Percentiles rank a stretch among this genome's conserved stretches.
Conservation (phyloP, 139 green algal species). For the Klebsormidium nitens region DNA sequence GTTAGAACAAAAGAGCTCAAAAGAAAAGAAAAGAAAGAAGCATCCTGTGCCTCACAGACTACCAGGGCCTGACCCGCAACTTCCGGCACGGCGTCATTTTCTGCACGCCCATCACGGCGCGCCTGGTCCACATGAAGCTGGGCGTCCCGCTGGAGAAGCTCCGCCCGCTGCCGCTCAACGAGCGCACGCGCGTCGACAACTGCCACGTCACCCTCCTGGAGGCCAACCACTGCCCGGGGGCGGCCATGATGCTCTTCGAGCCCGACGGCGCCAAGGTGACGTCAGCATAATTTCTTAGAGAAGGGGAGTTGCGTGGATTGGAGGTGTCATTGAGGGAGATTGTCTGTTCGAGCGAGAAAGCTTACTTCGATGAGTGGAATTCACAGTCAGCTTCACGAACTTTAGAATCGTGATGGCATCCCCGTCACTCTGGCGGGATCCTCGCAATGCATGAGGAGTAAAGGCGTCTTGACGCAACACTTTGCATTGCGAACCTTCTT, state of each 20-base stretch:
- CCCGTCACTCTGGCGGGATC: not conserved
- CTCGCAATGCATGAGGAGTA: not conserved
- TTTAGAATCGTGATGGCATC: too few species aligned
- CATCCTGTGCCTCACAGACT: constrained; percentile 24
- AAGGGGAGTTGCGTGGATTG: not conserved
- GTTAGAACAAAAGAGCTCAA: too few species aligned
- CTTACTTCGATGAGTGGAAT: not conserved
- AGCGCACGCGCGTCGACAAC: constrained; percentile 29
- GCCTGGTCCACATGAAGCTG: constrained; percentile 23
- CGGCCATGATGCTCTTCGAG: constrained; percentile 42
- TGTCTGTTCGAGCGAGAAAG: not conserved
- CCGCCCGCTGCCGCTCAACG: not conserved
- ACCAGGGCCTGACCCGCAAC: constrained; percentile 41
- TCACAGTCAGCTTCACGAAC: not conserved
- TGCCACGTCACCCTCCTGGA: constrained; percentile 75
- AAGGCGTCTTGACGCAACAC: not conserved
- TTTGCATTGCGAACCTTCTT: too few species aligned
- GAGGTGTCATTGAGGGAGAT: not conserved
- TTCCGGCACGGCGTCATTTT: constrained; percentile 29
- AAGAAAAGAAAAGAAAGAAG: too few species aligned
- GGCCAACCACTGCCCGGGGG: constrained; percentile 91
- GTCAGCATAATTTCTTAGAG: not conserved
- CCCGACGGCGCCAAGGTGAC: constrained; percentile 27
- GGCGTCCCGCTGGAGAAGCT: constrained; percentile 23
- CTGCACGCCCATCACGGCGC: constrained; percentile 43